A percentile compares a stretch with the other conserved stretches of the same genome.
phyloP scores from a whole-genome alignment of 495 filamentous ascomycete species.

The Xylaria venustula region DNA sequence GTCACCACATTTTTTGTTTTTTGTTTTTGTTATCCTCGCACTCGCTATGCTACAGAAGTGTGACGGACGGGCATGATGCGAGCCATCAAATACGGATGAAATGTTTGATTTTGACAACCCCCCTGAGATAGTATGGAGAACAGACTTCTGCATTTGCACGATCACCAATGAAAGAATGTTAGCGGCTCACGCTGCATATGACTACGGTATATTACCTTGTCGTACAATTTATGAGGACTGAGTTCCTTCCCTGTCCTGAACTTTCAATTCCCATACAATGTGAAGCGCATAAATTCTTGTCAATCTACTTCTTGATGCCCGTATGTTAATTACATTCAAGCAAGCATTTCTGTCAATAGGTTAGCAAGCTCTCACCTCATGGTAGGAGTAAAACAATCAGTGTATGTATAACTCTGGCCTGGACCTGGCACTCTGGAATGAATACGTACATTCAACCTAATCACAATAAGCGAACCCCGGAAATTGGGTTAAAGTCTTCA shows the following conservation, averaged over 20 bases:
- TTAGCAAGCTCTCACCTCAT: too few relatives aligned
- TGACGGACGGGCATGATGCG: neutral
- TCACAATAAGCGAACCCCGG: constrained; percentile 13
- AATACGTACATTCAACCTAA: neutral
- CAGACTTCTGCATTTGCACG: constrained; percentile 24
- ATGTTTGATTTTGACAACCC: constrained; percentile 12
- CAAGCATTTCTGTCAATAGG: neutral
- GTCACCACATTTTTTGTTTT: too few relatives aligned
- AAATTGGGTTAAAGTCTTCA: constrained; percentile 1
- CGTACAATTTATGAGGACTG: too few relatives aligned
- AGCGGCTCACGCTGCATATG: constrained; percentile 32
- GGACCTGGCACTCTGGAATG: constrained; percentile 12
- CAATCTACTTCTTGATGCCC: too few relatives aligned
- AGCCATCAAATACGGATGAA: neutral
- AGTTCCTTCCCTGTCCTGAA: too few relatives aligned
- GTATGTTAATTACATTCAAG: too few relatives aligned
- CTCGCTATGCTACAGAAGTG: neutral
- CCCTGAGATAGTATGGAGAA: constrained; percentile 26
- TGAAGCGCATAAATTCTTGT: too few relatives aligned
- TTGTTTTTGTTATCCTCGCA: too few relatives aligned
- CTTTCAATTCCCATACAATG: too few relatives aligned
- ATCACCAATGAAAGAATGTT: constrained; percentile 34
- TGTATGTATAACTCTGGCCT: neutral
- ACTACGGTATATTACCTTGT: constrained; percentile 13
- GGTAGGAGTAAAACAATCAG: too few relatives aligned